Base-by-base conservation (phyloP, 768 basidiomycete genomes). In the Phylloporus arenicola region DNA sequence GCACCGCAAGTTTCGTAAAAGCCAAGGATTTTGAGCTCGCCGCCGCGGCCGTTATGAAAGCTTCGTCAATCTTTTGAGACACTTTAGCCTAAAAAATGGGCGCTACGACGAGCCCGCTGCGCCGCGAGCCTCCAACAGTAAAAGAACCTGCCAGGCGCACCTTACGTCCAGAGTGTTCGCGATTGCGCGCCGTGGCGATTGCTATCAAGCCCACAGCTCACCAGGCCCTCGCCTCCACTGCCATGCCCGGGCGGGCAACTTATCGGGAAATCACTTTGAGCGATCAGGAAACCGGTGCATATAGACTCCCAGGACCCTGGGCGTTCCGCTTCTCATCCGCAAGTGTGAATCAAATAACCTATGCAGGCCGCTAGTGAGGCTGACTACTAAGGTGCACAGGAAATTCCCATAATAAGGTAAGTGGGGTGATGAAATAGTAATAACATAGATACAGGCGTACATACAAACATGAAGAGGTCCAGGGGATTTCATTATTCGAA, bases 351-450 rank as follows among this genome's bases (percentile, higher is more conserved):
- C 17, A 38, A 12, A 39, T 19, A 40, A 24, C 39, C 39, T 40
- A 24, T 40, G 39, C 39, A 8, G 34, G 34, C 13, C 16, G 16
- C 16, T 7, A 3, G 5, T 13, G 20, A 24, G 22, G 39, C 20
- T 22, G 39, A 24, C 39, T 6, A 16, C 20, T 42, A 3, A 7
- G 43, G 24, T 16, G 7, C 53, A 47, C 45, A 42, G 40, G 14
- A 38, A 38, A 20, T 19, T 38, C 3, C 11, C 19, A 38, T 38
- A 11, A 38, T 19, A 38, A 47, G 20, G 38, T 29, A 11, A 35
- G 35, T 4, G 43, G 34, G 41, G 10, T 42, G 50, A 24, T 48
- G 37, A 63, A 64, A 63, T 65, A 63, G 25, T 17, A 59, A 63
- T 63, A 63, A 59, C 47, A 59, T 63, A 63, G 53, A 62, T 6